These are phyloP conservation scores for Castanea mollissima DNA, from an alignment of 306 rosid species.

Conservation along the genomic window DNA sequence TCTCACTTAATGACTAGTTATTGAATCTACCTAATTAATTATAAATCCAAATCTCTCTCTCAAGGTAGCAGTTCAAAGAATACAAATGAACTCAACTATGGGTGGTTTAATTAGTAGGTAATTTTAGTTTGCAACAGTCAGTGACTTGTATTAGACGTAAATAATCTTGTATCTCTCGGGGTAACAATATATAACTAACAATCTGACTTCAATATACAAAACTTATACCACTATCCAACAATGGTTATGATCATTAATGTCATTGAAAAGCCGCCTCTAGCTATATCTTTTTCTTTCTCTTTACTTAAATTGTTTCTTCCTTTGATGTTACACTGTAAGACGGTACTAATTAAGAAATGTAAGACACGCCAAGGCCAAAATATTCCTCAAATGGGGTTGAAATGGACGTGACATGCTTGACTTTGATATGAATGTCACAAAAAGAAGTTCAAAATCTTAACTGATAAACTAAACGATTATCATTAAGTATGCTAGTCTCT, in stretches of 20 bases:
- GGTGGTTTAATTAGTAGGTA: slow-evolving; percentile 40
- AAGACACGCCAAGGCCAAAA: slow-evolving; percentile 18
- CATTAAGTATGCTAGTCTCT: no score
- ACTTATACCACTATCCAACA: not conserved
- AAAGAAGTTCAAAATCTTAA: not conserved
- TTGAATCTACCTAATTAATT: slow-evolving; percentile 16
- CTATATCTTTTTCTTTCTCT: not conserved
- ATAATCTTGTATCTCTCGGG: slow-evolving; percentile 27
- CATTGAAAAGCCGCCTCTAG: slow-evolving; percentile 11
- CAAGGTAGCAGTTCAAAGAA: slow-evolving; percentile 16
- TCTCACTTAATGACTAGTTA: not conserved
- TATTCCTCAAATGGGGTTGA: slow-evolving; percentile 6
- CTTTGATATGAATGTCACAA: slow-evolving; percentile 10
- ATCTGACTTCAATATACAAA: slow-evolving; percentile 1
- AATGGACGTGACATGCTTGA: slow-evolving; percentile 39
- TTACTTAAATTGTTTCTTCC: not conserved
- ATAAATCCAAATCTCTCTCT: slow-evolving; percentile 14
- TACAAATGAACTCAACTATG: slow-evolving; percentile 17
- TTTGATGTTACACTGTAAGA: slow-evolving; percentile 34
- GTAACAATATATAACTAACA: slow-evolving; percentile 34
- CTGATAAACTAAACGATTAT: no score
- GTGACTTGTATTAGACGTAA: slow-evolving; percentile 49
- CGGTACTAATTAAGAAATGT: not conserved
- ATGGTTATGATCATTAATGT: slow-evolving; percentile 5
- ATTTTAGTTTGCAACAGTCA: slow-evolving; percentile 14